Evolutionary conservation across 805 yeast genomes (phyloP).

Genomic region (Teunomyces tritomae): DNA sequence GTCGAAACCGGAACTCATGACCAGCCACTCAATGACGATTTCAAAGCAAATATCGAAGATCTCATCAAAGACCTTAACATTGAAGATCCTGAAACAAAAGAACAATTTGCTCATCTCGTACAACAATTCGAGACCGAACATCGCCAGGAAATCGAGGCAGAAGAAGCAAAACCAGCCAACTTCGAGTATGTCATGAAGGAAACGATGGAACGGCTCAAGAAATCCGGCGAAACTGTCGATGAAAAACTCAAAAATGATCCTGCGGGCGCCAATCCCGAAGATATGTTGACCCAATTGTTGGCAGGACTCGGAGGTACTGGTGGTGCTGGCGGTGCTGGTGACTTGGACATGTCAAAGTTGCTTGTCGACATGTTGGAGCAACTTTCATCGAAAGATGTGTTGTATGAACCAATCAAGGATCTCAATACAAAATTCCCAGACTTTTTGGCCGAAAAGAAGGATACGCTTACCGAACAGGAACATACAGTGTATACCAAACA

Average conservation of each 20-base stretch:
- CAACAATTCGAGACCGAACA: constrained; percentile 39
- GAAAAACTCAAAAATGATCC: constrained; percentile 49
- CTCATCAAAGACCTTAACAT: constrained; percentile 47
- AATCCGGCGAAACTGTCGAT: constrained; percentile 71
- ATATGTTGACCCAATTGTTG: constrained; percentile 63
- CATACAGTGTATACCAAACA: constrained; percentile 58
- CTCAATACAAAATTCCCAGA: constrained; percentile 68
- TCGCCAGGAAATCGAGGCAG: constrained; percentile 26
- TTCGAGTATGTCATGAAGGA: constrained; percentile 76
- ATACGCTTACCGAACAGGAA: constrained; percentile 44
- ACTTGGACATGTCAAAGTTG: constrained; percentile 61
- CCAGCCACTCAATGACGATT: constrained; percentile 29
- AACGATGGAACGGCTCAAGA: constrained; percentile 77
- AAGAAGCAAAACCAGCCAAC: constrained; percentile 32
- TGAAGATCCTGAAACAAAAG: constrained; percentile 52
- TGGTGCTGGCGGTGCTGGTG: constrained; percentile 32
- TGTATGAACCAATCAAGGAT: constrained; percentile 86
- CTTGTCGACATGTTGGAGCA: constrained; percentile 75
- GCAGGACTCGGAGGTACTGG: constrained; percentile 41
- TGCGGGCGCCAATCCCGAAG: constrained; percentile 37
- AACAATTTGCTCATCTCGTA: constrained; percentile 49
- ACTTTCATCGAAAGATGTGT: constrained; percentile 77
- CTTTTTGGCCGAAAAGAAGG: constrained; percentile 60
- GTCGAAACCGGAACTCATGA: constrained; percentile 7
- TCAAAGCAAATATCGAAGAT: constrained; percentile 36